Percentiles rank a stretch among this genome's conserved stretches.
These are phyloP conservation scores for Phytophthora constricta DNA, from an alignment of 352 stramenopile genomes.

Conservation along the genomic window DNA sequence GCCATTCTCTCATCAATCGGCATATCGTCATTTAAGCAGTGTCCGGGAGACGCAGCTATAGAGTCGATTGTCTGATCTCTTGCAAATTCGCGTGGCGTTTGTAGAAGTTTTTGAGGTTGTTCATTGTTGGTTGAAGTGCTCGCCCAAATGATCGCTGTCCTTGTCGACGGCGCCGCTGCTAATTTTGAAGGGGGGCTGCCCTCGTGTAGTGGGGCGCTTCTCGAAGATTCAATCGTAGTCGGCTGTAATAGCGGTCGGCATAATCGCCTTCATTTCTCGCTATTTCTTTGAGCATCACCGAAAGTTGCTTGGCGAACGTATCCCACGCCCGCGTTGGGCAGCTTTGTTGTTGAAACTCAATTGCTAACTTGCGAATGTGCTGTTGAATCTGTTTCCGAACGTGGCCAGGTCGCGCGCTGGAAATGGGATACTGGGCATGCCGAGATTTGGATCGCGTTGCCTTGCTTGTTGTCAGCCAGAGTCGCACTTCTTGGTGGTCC, in stretches of 20 bases:
- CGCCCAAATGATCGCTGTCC: neutral
- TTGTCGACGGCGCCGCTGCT: neutral
- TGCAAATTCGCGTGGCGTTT: constrained; percentile 5
- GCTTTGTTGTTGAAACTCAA: neutral
- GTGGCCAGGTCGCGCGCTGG: neutral
- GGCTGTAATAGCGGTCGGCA: neutral
- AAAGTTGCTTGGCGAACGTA: constrained; percentile 3
- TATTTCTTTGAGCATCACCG: neutral
- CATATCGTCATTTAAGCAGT: neutral
- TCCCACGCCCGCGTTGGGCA: constrained; percentile 8
- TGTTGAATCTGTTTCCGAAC: constrained; percentile 1
- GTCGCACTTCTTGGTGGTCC: constrained; percentile 5
- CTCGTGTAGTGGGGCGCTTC: neutral
- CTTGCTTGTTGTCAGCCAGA: constrained; percentile 9
- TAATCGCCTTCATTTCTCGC: neutral
- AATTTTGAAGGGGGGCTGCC: neutral
- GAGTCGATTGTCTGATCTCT: neutral
- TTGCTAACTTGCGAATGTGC: neutral
- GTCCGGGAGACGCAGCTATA: neutral
- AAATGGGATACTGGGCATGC: neutral
- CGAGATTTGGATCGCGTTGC: no score
- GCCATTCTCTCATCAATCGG: constrained; percentile 5
- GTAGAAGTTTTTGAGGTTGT: constrained; percentile 3
- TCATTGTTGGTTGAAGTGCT: neutral
- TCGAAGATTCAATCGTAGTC: neutral